phyloP scores from a whole-genome alignment of 192 early-diverging fungal genomes.

The Gaertneriomyces semiglobifer region DNA sequence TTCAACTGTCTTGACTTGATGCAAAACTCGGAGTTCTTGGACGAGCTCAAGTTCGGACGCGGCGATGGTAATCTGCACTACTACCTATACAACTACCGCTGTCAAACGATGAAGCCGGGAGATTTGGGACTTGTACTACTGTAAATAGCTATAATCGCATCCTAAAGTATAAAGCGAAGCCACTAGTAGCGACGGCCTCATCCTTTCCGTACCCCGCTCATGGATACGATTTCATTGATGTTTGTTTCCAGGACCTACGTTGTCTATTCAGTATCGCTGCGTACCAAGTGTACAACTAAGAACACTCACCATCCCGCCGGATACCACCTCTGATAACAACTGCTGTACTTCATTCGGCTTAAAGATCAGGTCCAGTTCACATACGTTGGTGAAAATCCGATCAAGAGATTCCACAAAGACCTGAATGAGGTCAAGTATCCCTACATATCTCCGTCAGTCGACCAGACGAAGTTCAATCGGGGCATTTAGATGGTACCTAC shows the following conservation, averaged over 20 bases:
- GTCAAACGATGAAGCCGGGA: slow-evolving; percentile 58
- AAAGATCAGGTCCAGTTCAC: slow-evolving; percentile 95
- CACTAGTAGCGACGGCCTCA: slow-evolving; percentile 29
- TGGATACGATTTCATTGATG: slow-evolving; percentile 71
- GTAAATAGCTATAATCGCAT: slow-evolving; percentile 33
- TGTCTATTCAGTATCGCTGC: not conserved
- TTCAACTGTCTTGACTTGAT: slow-evolving; percentile 91
- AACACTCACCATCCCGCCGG: slow-evolving; percentile 77
- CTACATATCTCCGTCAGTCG: slow-evolving; percentile 7
- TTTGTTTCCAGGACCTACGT: slow-evolving; percentile 70
- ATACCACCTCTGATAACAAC: slow-evolving; percentile 81
- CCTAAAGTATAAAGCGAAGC: not conserved
- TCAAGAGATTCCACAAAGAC: slow-evolving; percentile 97
- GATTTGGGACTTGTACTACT: slow-evolving; percentile 91
- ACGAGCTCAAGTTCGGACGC: slow-evolving; percentile 82
- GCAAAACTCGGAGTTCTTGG: slow-evolving; percentile 80
- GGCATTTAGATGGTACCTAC: slow-evolving; percentile 27
- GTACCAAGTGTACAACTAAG: not conserved
- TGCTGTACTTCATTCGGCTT: slow-evolving; percentile 80
- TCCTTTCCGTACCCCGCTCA: slow-evolving; percentile 58
- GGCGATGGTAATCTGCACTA: slow-evolving; percentile 94
- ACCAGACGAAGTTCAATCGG: not conserved
- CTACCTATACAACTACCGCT: slow-evolving; percentile 96
- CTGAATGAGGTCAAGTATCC: slow-evolving; percentile 84
- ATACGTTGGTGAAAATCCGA: slow-evolving; percentile 87